Evolutionary conservation across 805 yeast species (phyloP).

Genomic region (Clavispora santaluciae): DNA sequence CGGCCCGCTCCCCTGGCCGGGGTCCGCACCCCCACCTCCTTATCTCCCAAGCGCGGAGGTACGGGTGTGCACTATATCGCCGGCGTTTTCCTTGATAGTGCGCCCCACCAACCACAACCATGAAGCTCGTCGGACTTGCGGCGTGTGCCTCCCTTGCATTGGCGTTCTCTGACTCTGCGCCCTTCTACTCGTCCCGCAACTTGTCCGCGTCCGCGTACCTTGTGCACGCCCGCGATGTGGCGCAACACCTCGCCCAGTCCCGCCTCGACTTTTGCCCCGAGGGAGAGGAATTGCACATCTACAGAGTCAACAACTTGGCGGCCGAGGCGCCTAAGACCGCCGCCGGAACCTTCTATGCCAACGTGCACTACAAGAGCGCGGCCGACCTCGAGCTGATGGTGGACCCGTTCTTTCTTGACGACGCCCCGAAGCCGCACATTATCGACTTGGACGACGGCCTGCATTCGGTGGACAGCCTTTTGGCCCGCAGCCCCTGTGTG

Average conservation of each 20-base stretch:
- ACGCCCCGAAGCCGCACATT: constrained; percentile 13
- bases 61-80: constrained; percentile 1
- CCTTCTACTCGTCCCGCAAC: constrained; percentile 10
- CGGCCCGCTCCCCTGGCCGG: too few relatives aligned
- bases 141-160: constrained; percentile 12
- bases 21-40: background rate
- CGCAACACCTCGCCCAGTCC: constrained; percentile 13
- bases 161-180: constrained; percentile 17
- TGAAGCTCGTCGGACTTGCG: constrained; percentile 11
- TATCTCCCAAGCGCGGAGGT: background rate
- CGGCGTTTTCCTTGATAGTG: constrained; percentile 2
- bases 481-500: constrained; percentile 8
- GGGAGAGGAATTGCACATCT: constrained; percentile 18
- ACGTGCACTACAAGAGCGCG: constrained; percentile 14
- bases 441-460: constrained; percentile 22
- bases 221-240: constrained; percentile 18
- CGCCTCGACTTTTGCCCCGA: constrained; percentile 18
- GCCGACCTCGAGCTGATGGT: constrained; percentile 12
- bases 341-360: constrained; percentile 8
- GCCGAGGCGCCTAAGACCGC: constrained; percentile 1
- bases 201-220: constrained; percentile 16
- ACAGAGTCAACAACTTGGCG: constrained; percentile 22
- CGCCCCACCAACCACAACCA: constrained; percentile 1
- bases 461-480: constrained; percentile 19
- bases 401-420: constrained; percentile 3